These are phyloP conservation scores for Hypoxylon sp. DNA, from an alignment of 2,329 filamentous ascomycete genomes.

Conservation along the genomic window DNA sequence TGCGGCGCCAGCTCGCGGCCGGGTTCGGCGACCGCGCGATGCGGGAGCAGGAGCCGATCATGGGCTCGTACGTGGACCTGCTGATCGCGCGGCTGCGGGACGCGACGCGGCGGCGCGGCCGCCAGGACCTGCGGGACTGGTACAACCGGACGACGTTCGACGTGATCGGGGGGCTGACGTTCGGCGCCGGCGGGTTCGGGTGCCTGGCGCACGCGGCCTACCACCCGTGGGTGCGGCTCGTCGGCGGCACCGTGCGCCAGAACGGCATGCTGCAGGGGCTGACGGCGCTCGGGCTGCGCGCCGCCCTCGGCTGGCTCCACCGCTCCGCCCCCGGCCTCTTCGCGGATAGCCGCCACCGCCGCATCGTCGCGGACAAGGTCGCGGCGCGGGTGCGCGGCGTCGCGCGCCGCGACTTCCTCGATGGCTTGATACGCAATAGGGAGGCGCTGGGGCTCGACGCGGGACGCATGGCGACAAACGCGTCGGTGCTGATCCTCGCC, in stretches of 20 bases:
- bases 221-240: neutral
- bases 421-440: neutral
- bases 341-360: neutral
- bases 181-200: neutral
- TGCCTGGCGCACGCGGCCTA: neutral
- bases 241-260: neutral
- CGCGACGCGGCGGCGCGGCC: neutral
- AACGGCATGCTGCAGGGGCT: neutral
- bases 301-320: neutral
- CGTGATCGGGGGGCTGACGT: neutral
- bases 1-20: neutral
- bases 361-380: neutral
- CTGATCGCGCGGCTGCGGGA: neutral
- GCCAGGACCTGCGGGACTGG: neutral
- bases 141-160: neutral
- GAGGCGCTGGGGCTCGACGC: neutral
- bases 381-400: neutral
- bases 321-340: neutral
- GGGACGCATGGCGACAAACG: slow-evolving; percentile 23
- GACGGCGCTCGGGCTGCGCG: neutral
- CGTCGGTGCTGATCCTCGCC: slow-evolving; percentile 49
- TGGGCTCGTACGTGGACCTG: neutral
- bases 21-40: neutral
- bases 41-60: neutral
- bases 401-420: neutral